These are phyloP conservation scores for Melampsora larici-populina DNA, from an alignment of 1,284 basidiomycete genomes.

Conservation along the genomic window DNA sequence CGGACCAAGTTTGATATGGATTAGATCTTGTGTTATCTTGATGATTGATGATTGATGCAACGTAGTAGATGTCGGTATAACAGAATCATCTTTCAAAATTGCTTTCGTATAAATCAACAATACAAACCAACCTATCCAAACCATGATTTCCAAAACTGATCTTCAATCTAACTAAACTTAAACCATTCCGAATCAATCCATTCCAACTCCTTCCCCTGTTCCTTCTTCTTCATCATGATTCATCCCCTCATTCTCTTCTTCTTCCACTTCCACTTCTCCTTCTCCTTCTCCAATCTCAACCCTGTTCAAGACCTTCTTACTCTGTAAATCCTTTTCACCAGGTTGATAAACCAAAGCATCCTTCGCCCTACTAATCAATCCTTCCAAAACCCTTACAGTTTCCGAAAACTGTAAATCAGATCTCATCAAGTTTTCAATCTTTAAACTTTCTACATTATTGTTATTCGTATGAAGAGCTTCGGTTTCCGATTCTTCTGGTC, in stretches of 20 bases:
- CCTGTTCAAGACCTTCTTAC: neutral
- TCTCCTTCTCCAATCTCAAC: neutral
- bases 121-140: too few relatives aligned
- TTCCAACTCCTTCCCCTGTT: too few relatives aligned
- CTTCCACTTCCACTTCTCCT: neutral
- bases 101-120: too few relatives aligned
- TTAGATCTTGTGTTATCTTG: too few relatives aligned
- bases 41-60: too few relatives aligned
- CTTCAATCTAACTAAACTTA: too few relatives aligned
- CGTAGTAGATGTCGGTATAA: too few relatives aligned
- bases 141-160: too few relatives aligned
- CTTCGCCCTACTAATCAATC: constrained; percentile 44
- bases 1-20: too few relatives aligned
- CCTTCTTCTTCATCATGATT: neutral
- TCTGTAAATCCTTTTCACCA: neutral
- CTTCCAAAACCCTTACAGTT: constrained; percentile 45
- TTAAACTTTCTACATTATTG: constrained; percentile 12
- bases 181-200: too few relatives aligned
- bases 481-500: constrained; percentile 35
- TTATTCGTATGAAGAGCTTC: too few relatives aligned
- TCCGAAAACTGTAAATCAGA: constrained; percentile 46
- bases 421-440: constrained; percentile 48
- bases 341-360: constrained; percentile 43
- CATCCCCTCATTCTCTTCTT: neutral
- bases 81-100: too few relatives aligned